These are phyloP conservation scores for Biscogniauxia marginata DNA, from an alignment of 2,329 filamentous ascomycete species.

Conservation along the genomic window DNA sequence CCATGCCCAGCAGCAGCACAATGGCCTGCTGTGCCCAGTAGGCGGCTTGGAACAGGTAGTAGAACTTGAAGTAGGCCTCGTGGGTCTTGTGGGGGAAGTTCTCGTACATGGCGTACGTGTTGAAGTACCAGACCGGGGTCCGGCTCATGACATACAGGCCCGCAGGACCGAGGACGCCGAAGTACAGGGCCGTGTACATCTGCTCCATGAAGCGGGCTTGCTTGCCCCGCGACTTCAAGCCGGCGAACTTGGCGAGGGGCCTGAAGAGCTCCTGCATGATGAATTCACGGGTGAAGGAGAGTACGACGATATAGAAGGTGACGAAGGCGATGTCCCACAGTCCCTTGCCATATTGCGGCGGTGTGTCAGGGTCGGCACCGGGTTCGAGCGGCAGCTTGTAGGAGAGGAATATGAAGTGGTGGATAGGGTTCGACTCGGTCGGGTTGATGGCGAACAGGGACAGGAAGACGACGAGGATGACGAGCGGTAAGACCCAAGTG, in stretches of 20 bases:
- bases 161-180: constrained; percentile 75
- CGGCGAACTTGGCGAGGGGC: constrained; percentile 68
- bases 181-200: constrained; percentile 91
- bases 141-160: constrained; percentile 88
- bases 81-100: constrained; percentile 81
- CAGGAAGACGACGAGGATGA: constrained; percentile 63
- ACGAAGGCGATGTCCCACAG: constrained; percentile 83
- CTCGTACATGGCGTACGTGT: constrained; percentile 87
- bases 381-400: constrained; percentile 66
- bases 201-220: constrained; percentile 95
- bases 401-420: constrained; percentile 84
- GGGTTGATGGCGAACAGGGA: constrained; percentile 74
- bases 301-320: constrained; percentile 81
- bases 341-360: constrained; percentile 84
- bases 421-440: constrained; percentile 72
- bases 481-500: constrained; percentile 65
- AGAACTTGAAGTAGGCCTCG: constrained; percentile 83
- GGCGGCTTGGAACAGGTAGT: constrained; percentile 90
- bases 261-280: constrained; percentile 88
- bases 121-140: constrained; percentile 96
- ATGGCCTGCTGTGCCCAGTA: constrained; percentile 97
- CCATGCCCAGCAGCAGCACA: constrained; percentile 79
- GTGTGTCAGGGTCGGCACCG: constrained; percentile 39
- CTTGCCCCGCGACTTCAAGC: constrained; percentile 72
- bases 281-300: constrained; percentile 93